A percentile compares a stretch with the other conserved stretches of the same genome.
phyloP scores from a whole-genome alignment of 305 asterid species.

The Solanum hybrid region DNA sequence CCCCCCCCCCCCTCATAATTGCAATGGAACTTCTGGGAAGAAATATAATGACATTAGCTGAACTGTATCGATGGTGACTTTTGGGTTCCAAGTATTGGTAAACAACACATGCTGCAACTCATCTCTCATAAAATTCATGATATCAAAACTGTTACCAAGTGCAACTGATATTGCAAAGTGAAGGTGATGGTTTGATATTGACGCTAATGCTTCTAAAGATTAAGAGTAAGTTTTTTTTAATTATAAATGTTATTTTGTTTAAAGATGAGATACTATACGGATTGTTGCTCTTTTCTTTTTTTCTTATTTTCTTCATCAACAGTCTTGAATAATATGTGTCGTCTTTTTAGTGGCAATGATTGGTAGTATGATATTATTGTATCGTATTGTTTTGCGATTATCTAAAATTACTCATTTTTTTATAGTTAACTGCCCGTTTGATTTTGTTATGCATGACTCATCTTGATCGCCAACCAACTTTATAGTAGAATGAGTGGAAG shows the following conservation, averaged over 20 bases:
- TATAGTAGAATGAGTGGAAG: neutral
- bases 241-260: neutral
- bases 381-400: neutral
- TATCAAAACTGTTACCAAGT: conserved; percentile 34
- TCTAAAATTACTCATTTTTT: neutral
- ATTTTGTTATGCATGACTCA: neutral
- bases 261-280: neutral
- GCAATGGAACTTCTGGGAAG: too few relatives aligned
- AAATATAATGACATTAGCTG: neutral
- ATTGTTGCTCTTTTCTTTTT: neutral
- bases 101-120: neutral
- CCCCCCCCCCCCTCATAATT: too few relatives aligned
- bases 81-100: neutral
- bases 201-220: neutral
- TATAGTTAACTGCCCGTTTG: neutral
- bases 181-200: neutral
- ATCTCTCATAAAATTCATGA: conserved; percentile 47
- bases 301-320: neutral
- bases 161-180: conserved; percentile 23
- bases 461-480: neutral
- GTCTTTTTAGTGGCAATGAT: neutral
- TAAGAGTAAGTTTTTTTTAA: neutral
- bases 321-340: neutral
- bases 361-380: neutral
- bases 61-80: neutral